These are phyloP conservation scores for Ramalina peruviana DNA, from an alignment of 495 filamentous ascomycete genomes.

Conservation along the genomic window DNA sequence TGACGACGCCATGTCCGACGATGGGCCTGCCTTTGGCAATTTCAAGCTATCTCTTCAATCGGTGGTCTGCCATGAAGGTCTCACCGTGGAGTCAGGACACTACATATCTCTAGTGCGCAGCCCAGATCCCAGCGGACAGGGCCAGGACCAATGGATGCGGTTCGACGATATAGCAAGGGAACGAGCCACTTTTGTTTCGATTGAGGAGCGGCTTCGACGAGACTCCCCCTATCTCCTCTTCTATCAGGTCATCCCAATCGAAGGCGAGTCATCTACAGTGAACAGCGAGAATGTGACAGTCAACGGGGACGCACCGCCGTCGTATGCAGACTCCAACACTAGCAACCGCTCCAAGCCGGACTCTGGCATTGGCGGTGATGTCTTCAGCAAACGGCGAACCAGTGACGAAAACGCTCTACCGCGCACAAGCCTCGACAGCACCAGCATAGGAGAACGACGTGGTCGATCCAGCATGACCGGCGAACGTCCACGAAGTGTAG, in stretches of 20 bases:
- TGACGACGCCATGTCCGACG: slow-evolving; percentile 52
- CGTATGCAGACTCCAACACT: slow-evolving; percentile 39
- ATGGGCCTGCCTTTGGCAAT: slow-evolving; percentile 54
- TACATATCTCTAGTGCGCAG: slow-evolving; percentile 71
- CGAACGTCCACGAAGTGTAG: slow-evolving; percentile 3
- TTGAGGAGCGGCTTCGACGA: slow-evolving; percentile 57
- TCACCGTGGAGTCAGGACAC: slow-evolving; percentile 80
- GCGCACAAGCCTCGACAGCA: slow-evolving; percentile 22
- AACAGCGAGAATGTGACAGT: slow-evolving; percentile 38
- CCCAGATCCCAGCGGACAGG: slow-evolving; percentile 29
- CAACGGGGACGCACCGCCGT: slow-evolving; percentile 37
- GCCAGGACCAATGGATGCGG: slow-evolving; percentile 62
- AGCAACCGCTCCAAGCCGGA: slow-evolving; percentile 22
- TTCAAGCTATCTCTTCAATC: slow-evolving; percentile 88
- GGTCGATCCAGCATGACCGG: slow-evolving; percentile 9
- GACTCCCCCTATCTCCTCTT: slow-evolving; percentile 91
- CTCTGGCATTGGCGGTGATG: slow-evolving; percentile 5
- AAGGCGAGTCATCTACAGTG: slow-evolving; percentile 46
- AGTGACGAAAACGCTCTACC: slow-evolving; percentile 14
- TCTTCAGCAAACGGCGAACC: background rate
- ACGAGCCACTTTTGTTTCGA: slow-evolving; percentile 62
- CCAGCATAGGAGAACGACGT: slow-evolving; percentile 3
- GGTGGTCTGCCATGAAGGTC: slow-evolving; percentile 79
- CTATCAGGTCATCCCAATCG: slow-evolving; percentile 83
- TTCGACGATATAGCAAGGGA: slow-evolving; percentile 73